phyloP scores from a whole-genome alignment of 805 yeast species.

The Metschnikowia proteae region DNA sequence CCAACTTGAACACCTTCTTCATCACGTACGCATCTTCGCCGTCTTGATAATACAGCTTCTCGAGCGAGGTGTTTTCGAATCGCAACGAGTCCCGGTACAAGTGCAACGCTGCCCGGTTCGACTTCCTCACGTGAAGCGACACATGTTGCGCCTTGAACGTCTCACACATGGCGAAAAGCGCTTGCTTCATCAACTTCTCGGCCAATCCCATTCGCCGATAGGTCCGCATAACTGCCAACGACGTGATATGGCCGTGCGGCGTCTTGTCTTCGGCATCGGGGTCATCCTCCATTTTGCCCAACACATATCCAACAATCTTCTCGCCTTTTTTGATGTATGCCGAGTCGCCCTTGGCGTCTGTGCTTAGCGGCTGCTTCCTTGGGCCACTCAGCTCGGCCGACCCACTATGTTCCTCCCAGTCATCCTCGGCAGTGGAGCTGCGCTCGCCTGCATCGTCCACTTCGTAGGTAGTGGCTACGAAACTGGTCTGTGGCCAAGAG shows the following conservation, averaged over 20 bases:
- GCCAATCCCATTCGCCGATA: conserved; percentile 95
- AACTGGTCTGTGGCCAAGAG: conserved; percentile 97
- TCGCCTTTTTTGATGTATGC: conserved; percentile 66
- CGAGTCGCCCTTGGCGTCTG: conserved; percentile 54
- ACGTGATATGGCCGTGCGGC: conserved; percentile 93
- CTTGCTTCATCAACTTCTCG: conserved; percentile 83
- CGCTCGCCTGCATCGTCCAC: conserved; percentile 23
- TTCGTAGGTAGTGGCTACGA: conserved; percentile 83
- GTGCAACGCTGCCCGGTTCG: conserved; percentile 91
- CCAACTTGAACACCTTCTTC: conserved; percentile 64
- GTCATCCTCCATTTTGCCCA: conserved; percentile 96
- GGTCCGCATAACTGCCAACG: conserved; percentile 90
- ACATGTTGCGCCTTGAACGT: conserved; percentile 79
- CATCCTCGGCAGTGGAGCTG: conserved; percentile 8
- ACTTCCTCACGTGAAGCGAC: conserved; percentile 87
- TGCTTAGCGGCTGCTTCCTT: conserved; percentile 8
- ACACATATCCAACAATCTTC: conserved; percentile 90
- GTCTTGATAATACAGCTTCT: conserved; percentile 89
- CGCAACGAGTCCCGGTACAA: conserved; percentile 79
- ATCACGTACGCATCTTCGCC: conserved; percentile 97
- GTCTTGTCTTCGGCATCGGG: conserved; percentile 68
- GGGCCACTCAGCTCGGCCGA: neutral
- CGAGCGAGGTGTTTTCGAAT: conserved; percentile 79
- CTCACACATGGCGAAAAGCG: conserved; percentile 75
- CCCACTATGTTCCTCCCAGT: no score